Evolutionary conservation across 192 early-diverging fungal genomes (phyloP).

Genomic region (Backusella morwellensis): DNA sequence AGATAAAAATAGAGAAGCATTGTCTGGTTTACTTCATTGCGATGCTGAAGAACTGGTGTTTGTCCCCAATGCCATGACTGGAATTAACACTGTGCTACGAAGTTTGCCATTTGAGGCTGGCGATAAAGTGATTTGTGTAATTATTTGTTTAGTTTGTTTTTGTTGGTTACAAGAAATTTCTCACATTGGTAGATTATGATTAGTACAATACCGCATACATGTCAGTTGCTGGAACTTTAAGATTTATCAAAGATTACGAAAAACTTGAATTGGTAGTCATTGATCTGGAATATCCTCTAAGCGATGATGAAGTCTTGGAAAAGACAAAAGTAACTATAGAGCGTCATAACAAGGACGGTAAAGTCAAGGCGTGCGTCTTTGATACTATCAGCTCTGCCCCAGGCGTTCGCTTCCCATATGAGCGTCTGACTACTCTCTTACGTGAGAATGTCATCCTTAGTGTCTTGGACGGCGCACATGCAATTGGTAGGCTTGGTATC

Average conservation of each 20-base stretch:
- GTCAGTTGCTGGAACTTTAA: slow-evolving; percentile 42
- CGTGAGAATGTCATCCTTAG: slow-evolving; percentile 48
- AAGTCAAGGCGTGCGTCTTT: slow-evolving; percentile 44
- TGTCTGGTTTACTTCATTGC: slow-evolving; percentile 46
- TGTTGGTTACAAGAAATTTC: neutral
- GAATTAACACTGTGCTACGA: slow-evolving; percentile 51
- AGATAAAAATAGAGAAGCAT: slow-evolving; percentile 26
- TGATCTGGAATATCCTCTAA: slow-evolving; percentile 47
- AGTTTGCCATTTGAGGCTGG: slow-evolving; percentile 39
- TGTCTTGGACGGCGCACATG: slow-evolving; percentile 65
- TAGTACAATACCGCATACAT: slow-evolving; percentile 54
- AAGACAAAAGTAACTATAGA: neutral
- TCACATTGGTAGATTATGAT: neutral
- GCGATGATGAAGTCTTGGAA: slow-evolving; percentile 36
- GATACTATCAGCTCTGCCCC: slow-evolving; percentile 58
- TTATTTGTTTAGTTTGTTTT: neutral
- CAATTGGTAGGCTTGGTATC: slow-evolving; percentile 34
- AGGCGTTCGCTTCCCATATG: slow-evolving; percentile 41
- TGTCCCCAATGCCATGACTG: slow-evolving; percentile 51
- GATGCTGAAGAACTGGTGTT: slow-evolving; percentile 56
- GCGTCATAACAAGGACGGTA: slow-evolving; percentile 16
- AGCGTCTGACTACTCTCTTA: slow-evolving; percentile 38
- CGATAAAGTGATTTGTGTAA: slow-evolving; percentile 37
- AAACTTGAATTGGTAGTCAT: slow-evolving; percentile 42
- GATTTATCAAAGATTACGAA: slow-evolving; percentile 42